Evolutionary conservation across 805 yeast genomes (phyloP).

Genomic region (baker's yeast (Saccharomyces cerevisiae)): DNA sequence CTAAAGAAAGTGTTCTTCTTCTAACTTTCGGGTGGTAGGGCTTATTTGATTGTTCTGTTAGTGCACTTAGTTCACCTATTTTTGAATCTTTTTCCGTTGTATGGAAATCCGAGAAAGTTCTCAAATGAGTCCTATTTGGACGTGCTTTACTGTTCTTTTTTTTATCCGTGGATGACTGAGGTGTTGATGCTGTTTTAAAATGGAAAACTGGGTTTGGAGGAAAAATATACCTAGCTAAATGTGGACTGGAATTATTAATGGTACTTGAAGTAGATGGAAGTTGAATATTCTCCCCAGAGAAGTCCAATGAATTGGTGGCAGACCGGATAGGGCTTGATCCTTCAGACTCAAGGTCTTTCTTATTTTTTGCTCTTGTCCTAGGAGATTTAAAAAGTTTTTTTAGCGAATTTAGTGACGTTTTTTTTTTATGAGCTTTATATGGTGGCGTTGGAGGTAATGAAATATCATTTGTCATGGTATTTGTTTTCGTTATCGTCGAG

Average conservation of each 20-base stretch:
- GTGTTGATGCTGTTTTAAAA: conserved; percentile 2
- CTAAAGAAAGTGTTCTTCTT: not conserved
- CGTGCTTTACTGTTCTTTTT: not conserved
- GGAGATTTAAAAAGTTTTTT: conserved; percentile 28
- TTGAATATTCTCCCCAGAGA: conserved; percentile 4
- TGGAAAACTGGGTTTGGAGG: conserved; percentile 16
- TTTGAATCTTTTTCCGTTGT: not conserved
- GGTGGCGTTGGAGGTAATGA: conserved; percentile 7
- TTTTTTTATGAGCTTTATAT: conserved; percentile 20
- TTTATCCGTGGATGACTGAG: not conserved
- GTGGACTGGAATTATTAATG: not conserved
- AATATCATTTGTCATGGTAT: not conserved
- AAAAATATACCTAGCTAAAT: conserved; percentile 9
- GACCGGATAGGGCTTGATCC: not conserved
- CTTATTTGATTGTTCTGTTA: not conserved
- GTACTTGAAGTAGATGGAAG: not conserved
- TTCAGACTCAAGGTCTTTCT: not conserved
- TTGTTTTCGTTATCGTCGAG: not conserved
- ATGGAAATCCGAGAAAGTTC: conserved; percentile 13
- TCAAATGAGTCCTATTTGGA: conserved; percentile 6
- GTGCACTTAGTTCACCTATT: not conserved
- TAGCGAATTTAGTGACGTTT: conserved; percentile 24
- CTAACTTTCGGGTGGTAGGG: not conserved
- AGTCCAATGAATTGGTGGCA: not conserved
- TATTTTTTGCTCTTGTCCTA: conserved; percentile 7